Percentiles rank a stretch among this genome's conserved stretches.
phyloP scores from a whole-genome alignment of 352 stramenopile species.

The Plasmopara halstedii region DNA sequence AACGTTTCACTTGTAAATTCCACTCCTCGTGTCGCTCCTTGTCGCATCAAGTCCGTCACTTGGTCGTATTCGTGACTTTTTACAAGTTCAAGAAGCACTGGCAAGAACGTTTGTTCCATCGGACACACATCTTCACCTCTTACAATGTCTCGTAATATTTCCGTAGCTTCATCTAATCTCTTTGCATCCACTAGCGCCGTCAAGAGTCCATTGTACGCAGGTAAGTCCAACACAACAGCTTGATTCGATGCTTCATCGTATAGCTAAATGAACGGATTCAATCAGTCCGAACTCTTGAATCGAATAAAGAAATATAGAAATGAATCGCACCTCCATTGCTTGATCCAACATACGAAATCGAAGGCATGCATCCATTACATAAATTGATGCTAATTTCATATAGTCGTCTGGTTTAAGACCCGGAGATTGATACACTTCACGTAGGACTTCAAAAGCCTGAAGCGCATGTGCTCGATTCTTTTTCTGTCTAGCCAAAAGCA shows the following conservation, averaged over 20 bases:
- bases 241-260: conserved; percentile 55
- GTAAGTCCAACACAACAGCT: conserved; percentile 46
- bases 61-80: conserved; percentile 31
- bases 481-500: conserved; percentile 42
- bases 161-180: conserved; percentile 38
- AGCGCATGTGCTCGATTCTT: conserved; percentile 15
- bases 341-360: conserved; percentile 41
- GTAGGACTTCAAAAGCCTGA: conserved; percentile 34
- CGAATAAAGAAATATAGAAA: background rate
- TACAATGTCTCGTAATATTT: conserved; percentile 44
- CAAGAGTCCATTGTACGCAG: conserved; percentile 46
- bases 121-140: conserved; percentile 36
- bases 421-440: conserved; percentile 30
- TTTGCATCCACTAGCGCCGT: conserved; percentile 33
- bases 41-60: conserved; percentile 34
- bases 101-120: conserved; percentile 36
- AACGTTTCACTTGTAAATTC: conserved; percentile 56
- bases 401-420: conserved; percentile 45
- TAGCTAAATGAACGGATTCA: conserved; percentile 15
- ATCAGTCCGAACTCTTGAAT: background rate
- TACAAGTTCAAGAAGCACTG: conserved; percentile 37
- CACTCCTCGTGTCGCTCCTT: conserved; percentile 35
- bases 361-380: conserved; percentile 58
- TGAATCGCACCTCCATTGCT: conserved; percentile 39
- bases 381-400: conserved; percentile 56